Conservation (phyloP, 768 basidiomycete genomes). For the Tremella fuciformis region DNA sequence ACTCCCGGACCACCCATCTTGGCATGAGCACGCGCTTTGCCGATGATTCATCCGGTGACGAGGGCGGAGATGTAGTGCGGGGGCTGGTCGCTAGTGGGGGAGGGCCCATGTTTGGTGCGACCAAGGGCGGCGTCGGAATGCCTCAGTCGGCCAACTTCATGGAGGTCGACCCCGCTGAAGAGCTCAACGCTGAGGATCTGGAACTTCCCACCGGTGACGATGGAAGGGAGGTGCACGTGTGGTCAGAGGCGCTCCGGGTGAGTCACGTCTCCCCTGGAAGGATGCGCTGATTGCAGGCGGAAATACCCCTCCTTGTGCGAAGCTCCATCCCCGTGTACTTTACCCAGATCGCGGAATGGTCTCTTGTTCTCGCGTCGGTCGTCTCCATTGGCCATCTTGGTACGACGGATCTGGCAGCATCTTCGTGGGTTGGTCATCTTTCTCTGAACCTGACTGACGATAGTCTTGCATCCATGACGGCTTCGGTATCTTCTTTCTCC, state of each 20-base stretch:
- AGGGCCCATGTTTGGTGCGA: slow-evolving; percentile 31
- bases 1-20: background rate
- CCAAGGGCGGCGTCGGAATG: slow-evolving; percentile 25
- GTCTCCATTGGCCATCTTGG: slow-evolving; percentile 87
- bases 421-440: slow-evolving; percentile 53
- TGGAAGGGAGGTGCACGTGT: slow-evolving; percentile 34
- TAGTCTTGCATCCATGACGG: slow-evolving; percentile 52
- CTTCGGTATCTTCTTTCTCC: slow-evolving; percentile 65
- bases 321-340: slow-evolving; percentile 41
- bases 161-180: slow-evolving; percentile 48
- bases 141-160: slow-evolving; percentile 32
- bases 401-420: slow-evolving; percentile 81
- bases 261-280: slow-evolving; percentile 9
- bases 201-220: slow-evolving; percentile 41
- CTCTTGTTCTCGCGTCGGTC: slow-evolving; percentile 76
- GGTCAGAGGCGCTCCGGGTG: slow-evolving; percentile 39
- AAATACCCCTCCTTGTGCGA: slow-evolving; percentile 38
- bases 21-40: slow-evolving; percentile 24
- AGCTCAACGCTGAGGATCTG: slow-evolving; percentile 46
- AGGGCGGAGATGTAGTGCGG: slow-evolving; percentile 35
- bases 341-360: slow-evolving; percentile 63
- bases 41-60: slow-evolving; percentile 40
- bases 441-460: slow-evolving; percentile 2
- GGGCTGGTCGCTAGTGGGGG: slow-evolving; percentile 30
- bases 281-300: slow-evolving; percentile 27